Conservation (phyloP, 305 asterid genomes). For the Withania somnifera region DNA sequence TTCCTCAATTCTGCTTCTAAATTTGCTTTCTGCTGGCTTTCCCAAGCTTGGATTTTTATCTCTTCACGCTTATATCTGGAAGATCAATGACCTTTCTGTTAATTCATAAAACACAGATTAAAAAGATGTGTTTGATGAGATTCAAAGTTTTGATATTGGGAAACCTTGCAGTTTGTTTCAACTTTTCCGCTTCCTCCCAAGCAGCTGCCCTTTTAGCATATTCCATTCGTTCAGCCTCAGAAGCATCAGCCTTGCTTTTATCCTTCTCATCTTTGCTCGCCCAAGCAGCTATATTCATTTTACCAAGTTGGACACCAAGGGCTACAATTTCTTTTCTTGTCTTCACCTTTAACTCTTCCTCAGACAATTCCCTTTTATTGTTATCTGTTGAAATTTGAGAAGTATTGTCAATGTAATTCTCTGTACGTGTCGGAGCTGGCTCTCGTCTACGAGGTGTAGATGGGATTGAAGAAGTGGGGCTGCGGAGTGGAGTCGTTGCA, state of each 20-base stretch:
- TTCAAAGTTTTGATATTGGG: not conserved
- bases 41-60: slow-evolving; percentile 89
- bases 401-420: slow-evolving; percentile 13
- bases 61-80: slow-evolving; percentile 83
- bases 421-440: slow-evolving; percentile 55
- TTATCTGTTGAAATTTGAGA: slow-evolving; percentile 19
- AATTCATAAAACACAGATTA: not conserved
- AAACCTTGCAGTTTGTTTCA: slow-evolving; percentile 82
- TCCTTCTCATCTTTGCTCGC: slow-evolving; percentile 81
- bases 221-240: slow-evolving; percentile 33
- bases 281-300: slow-evolving; percentile 96
- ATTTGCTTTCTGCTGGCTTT: slow-evolving; percentile 81
- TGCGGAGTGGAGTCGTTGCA: slow-evolving; percentile 76
- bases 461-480: slow-evolving; percentile 83
- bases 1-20: slow-evolving; percentile 95
- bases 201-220: slow-evolving; percentile 73
- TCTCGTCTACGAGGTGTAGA: slow-evolving; percentile 86
- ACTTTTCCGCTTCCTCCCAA: slow-evolving; percentile 87
- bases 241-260: slow-evolving; percentile 22
- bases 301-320: slow-evolving; percentile 86
- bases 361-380: slow-evolving; percentile 51
- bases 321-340: slow-evolving; percentile 86
- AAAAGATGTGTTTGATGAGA: not conserved
- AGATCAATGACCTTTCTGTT: not conserved
- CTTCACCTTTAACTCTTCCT: slow-evolving; percentile 69